These are phyloP conservation scores for Boletus semigastroideus DNA, from an alignment of 1,284 basidiomycete genomes.

Conservation along the genomic window DNA sequence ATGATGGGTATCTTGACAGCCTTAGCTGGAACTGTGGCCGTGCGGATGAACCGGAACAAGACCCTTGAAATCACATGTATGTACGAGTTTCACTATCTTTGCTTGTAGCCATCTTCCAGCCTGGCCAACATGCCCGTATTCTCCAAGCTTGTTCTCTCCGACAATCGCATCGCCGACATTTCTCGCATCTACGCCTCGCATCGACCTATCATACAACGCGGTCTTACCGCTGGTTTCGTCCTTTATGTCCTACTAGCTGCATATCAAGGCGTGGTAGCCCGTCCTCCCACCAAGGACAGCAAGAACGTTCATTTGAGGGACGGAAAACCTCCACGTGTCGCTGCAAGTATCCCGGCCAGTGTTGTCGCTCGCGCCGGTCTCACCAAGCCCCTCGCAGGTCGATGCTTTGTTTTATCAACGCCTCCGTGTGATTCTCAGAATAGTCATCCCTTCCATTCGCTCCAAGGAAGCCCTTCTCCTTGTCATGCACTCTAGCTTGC, in stretches of 20 bases:
- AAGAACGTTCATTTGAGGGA: constrained; percentile 31
- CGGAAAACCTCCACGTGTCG: constrained; percentile 57
- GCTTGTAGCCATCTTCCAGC: background rate
- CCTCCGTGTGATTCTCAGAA: constrained; percentile 75
- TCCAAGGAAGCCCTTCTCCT: constrained; percentile 89
- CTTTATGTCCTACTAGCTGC: constrained; percentile 61
- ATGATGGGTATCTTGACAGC: constrained; percentile 7
- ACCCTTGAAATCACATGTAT: background rate
- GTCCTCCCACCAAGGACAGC: constrained; percentile 36
- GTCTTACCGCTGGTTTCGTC: constrained; percentile 63
- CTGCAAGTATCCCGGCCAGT: constrained; percentile 45
- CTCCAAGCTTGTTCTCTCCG: constrained; percentile 17
- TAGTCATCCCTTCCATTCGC: constrained; percentile 85
- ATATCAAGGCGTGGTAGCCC: constrained; percentile 51
- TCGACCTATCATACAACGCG: constrained; percentile 67
- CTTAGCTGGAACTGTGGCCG: too few relatives aligned
- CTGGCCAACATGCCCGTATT: constrained; percentile 19
- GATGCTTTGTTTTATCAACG: constrained; percentile 90
- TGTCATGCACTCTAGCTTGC: constrained; percentile 82
- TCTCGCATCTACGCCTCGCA: constrained; percentile 57
- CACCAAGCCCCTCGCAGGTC: constrained; percentile 48
- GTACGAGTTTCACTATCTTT: background rate
- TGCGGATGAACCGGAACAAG: background rate
- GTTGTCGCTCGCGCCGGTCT: background rate
- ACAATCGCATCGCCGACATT: constrained; percentile 39